These are phyloP conservation scores for Neurospora tetrasperma DNA, from an alignment of 495 filamentous ascomycete species.

Conservation along the genomic window DNA sequence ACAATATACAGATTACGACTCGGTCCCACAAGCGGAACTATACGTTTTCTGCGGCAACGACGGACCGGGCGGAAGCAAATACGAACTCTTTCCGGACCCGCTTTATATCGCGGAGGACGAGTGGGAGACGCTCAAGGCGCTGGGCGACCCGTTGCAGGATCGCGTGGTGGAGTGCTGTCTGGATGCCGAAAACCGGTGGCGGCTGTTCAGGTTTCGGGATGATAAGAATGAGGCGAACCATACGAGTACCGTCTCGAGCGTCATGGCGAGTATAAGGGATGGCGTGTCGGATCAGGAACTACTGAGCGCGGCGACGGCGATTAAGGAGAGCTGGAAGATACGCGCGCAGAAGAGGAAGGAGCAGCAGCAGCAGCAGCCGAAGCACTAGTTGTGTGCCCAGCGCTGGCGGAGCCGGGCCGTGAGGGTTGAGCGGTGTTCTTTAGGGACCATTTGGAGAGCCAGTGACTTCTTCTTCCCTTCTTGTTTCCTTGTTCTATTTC, in stretches of 20 bases:
- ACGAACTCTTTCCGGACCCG: slow-evolving; percentile 46
- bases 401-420: too few relatives aligned
- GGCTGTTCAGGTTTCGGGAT: slow-evolving; percentile 75
- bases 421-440: too few relatives aligned
- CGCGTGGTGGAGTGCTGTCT: slow-evolving; percentile 80
- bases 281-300: slow-evolving; percentile 48
- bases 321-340: slow-evolving; percentile 65
- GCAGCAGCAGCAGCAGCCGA: slow-evolving; percentile 8
- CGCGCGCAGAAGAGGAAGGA: slow-evolving; percentile 24
- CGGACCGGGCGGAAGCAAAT: slow-evolving; percentile 35
- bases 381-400: background rate
- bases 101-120: slow-evolving; percentile 64
- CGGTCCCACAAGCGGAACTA: slow-evolving; percentile 40
- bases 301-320: slow-evolving; percentile 47
- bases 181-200: slow-evolving; percentile 64
- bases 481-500: background rate
- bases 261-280: slow-evolving; percentile 75
- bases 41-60: slow-evolving; percentile 37
- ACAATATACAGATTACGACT: slow-evolving; percentile 46
- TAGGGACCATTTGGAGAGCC: background rate
- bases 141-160: slow-evolving; percentile 64
- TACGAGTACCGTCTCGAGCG: slow-evolving; percentile 64
- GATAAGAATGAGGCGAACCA: slow-evolving; percentile 91
- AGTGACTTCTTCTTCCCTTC: background rate
- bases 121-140: slow-evolving; percentile 70